Evolutionary conservation across 305 asterid genomes (phyloP), one percentile per base, ranked within the genome.

Genomic region (Euphrasia arctica): DNA sequence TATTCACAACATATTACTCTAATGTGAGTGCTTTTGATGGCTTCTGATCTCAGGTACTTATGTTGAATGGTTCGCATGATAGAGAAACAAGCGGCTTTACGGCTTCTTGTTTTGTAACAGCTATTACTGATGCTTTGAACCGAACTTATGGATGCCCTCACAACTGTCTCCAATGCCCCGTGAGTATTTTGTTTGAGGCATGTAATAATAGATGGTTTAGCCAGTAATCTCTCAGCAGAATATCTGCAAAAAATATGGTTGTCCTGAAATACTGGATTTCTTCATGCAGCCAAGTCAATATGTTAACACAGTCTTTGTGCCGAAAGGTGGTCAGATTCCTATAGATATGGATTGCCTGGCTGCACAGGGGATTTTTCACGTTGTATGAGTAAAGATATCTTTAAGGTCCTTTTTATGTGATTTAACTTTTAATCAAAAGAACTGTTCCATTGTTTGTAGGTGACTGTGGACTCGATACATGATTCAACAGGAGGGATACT

Each of bases 51-150:
- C 76, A 89, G 98, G 94, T 91, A 65, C 92, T 91, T 75, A 72
- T 91, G 65, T 83, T 91, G 83, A 91, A 88, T 64, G 92, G 95
- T 70, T 80, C 94, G 31, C 85, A 76, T 68, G 98, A 91, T 74
- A 83, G 98, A 71, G 98, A 91, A 79, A 83, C 96, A 60, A 62
- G 82, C 74, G 88, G 85, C 74, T 80, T 89, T 68, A 79, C 82
- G 45, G 96, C 95, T 72, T 87, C 93, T 60, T 72, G 85, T 84
- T 89, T 86, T 76, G 93, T 87, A 67, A 86, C 95, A 59, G 89
- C 96, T 45, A 85, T 89, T 63, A 70, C 95, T 0, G 87, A 82
- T 81, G 95, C 96, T 64, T 59, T 89, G 69, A 89, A 87, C 79
- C 80, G 96, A 74, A 86, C 93, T 1, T 75, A 81, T 52, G 96